Evolutionary conservation across 2,329 filamentous ascomycete species (phyloP), one percentile per base, ranked within the genome.

Genomic region (Geoglossum cookeanum): DNA sequence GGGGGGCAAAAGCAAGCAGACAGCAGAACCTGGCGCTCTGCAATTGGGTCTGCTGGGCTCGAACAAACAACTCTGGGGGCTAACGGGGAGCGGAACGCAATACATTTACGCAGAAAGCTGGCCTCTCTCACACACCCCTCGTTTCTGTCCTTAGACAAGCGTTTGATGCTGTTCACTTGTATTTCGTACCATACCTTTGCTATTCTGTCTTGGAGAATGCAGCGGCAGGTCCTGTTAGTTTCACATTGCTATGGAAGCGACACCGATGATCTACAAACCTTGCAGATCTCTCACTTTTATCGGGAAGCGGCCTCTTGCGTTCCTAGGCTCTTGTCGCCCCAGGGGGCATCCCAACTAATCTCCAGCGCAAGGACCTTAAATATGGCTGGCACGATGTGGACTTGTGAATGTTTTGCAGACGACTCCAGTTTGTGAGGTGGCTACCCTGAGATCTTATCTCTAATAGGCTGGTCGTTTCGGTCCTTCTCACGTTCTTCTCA

Each of bases 181-280:
- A 13, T 53, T 53, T 37, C 7, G n/a, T 15, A 17, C 29, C 9
- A n/a, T n/a, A 22, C 17, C 30, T 8, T 42, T 42, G 13, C 49
- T 17, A 35, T 35, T 35, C 49, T 30, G 22, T 37, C 49, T 53
- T 33, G 30, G 39, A 11, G 13, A 15, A 33, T 37, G 49, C 30
- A 5, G 17, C 7, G 6, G 22, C 17, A 13, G 49, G 49, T 37
- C 49, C n/a, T 53, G 42, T 37, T 22, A 17, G 29, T 53, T 53
- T 53, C 49, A 35, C 37, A 53, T 53, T 32, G 30, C 49, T 52
- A 32, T n/a, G 33, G 49, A 33, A 53, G 30, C 49, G 49, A 22
- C 49, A 15, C 30, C 49, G 49, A 53, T 53, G 49, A 53, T 53
- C 49, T 53, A 53, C 49, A 33, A 53, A 53, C 33, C 49, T 17